Base-by-base conservation (phyloP, 164 flowering plant genomes). In the Annona cherimola region DNA sequence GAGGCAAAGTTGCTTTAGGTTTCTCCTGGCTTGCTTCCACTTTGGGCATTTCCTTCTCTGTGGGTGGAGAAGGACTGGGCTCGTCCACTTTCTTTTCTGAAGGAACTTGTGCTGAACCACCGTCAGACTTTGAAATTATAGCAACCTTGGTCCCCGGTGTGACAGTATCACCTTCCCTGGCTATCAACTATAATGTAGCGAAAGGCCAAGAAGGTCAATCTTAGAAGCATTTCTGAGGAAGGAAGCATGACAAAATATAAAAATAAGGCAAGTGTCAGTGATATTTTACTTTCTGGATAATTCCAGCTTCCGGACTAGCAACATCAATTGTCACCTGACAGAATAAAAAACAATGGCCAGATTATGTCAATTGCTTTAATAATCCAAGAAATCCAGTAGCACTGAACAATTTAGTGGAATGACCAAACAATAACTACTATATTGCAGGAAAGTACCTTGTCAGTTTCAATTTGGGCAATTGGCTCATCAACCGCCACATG, bases 381-480 rank as follows among this genome's bases (percentile, higher is more conserved):
- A 63, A 50, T 5, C 43, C n/a, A n/a, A n/a, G n/a, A n/a, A n/a
- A n/a, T n/a, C n/a, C n/a, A n/a, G n/a, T n/a, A n/a, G n/a, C n/a
- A n/a, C 16, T 63, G 14, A 40, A 40, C 42, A 8, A 40, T 63
- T 42, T n/a, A 26, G 4, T 8, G 18, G 4, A 63, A 41, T 40
- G 3, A 50, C 41, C 41, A 26, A 19, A 35, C 18, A 60, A n/a
- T n/a, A n/a, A 60, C 63, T 60, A 7, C 19, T 26, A 5, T 26
- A 16, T 60, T 50, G 41, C n/a, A 35, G 55, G 46, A n/a, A 67
- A 35, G 42, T 79, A 94, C 99, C 96, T 95, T 95, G 78, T 95
- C 99, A 54, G 99, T 95, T 81, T 95, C 99, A 73, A 95, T 83
- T 79, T 95, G 99, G 42, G 99, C 99, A 74, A 95, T 95, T 61